phyloP scores from a whole-genome alignment of 768 basidiomycete genomes.

The Mycena filopes region DNA sequence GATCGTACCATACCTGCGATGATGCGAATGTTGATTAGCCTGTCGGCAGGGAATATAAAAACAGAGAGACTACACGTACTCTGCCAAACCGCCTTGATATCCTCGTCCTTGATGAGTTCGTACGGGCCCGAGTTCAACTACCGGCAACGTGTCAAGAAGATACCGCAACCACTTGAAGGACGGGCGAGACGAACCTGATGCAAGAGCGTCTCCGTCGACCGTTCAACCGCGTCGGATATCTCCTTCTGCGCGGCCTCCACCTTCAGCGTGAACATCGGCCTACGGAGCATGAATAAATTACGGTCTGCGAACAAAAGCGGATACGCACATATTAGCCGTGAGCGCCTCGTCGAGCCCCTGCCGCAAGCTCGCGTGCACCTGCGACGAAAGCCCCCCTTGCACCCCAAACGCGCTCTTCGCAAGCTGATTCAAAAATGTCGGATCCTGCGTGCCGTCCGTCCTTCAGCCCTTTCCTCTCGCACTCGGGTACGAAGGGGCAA shows the following conservation, averaged over 20 bases:
- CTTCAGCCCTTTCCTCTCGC: neutral
- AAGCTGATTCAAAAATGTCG: slow-evolving; percentile 18
- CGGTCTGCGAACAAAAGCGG: neutral
- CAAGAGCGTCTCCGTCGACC: slow-evolving; percentile 27
- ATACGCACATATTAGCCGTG: slow-evolving; percentile 25
- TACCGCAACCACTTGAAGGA: too few species aligned
- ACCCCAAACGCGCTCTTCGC: slow-evolving; percentile 17
- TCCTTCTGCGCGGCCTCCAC: slow-evolving; percentile 32
- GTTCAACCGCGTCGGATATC: slow-evolving; percentile 29
- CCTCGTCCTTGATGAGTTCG: slow-evolving; percentile 35
- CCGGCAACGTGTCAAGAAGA: too few species aligned
- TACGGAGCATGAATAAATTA: neutral
- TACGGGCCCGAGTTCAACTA: slow-evolving; percentile 33
- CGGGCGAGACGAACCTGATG: slow-evolving; percentile 23
- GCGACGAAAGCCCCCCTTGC: slow-evolving; percentile 7
- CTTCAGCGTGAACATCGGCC: slow-evolving; percentile 27
- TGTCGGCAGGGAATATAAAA: neutral
- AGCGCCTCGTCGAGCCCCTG: slow-evolving; percentile 32
- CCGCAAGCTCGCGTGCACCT: slow-evolving; percentile 18
- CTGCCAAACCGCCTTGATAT: slow-evolving; percentile 34
- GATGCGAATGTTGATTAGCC: too few species aligned
- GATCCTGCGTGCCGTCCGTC: slow-evolving; percentile 1
- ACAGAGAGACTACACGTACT: neutral
- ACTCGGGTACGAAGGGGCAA: neutral
- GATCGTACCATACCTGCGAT: slow-evolving; percentile 25